Evolutionary conservation across 176 grass and related monocot genomes (phyloP).

Genomic region (Areca catechu): DNA sequence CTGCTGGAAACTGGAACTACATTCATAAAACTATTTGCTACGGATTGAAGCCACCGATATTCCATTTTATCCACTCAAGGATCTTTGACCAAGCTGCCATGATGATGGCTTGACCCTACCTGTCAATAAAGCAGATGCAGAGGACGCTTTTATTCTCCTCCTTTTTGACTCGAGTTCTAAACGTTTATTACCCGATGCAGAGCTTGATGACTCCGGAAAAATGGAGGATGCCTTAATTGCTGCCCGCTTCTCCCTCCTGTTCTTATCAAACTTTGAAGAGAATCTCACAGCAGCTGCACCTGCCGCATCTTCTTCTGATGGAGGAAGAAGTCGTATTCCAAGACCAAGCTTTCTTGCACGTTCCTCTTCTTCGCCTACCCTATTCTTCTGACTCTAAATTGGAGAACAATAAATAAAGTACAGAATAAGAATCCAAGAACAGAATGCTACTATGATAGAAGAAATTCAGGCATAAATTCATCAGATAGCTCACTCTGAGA

Average conservation of each 20-base stretch:
- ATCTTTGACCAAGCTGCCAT: constrained; percentile 28
- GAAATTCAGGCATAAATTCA: constrained; percentile 21
- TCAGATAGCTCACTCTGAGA: constrained; percentile 49
- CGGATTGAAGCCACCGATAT: neutral
- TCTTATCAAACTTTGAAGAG: constrained; percentile 65
- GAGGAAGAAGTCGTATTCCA: constrained; percentile 68
- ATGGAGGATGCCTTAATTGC: constrained; percentile 80
- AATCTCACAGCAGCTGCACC: constrained; percentile 59
- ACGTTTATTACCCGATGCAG: constrained; percentile 27
- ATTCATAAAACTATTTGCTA: neutral
- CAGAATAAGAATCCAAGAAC: constrained; percentile 21
- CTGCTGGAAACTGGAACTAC: no score
- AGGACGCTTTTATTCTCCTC: constrained; percentile 52
- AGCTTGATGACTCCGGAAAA: constrained; percentile 44
- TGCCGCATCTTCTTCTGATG: constrained; percentile 53
- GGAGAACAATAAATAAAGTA: constrained; percentile 19
- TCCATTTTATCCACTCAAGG: constrained; percentile 11
- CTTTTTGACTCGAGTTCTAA: constrained; percentile 53
- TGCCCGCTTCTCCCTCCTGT: constrained; percentile 61
- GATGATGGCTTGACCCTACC: constrained; percentile 55
- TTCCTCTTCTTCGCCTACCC: constrained; percentile 57
- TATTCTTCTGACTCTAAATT: constrained; percentile 85
- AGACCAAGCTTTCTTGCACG: constrained; percentile 66
- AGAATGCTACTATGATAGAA: constrained; percentile 1
- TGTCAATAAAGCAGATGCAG: constrained; percentile 38